Evolutionary conservation across 108 stramenopile genomes (phyloP), one percentile per base, ranked within the genome.

Genomic region (Pseudonitzschia multiseries): DNA sequence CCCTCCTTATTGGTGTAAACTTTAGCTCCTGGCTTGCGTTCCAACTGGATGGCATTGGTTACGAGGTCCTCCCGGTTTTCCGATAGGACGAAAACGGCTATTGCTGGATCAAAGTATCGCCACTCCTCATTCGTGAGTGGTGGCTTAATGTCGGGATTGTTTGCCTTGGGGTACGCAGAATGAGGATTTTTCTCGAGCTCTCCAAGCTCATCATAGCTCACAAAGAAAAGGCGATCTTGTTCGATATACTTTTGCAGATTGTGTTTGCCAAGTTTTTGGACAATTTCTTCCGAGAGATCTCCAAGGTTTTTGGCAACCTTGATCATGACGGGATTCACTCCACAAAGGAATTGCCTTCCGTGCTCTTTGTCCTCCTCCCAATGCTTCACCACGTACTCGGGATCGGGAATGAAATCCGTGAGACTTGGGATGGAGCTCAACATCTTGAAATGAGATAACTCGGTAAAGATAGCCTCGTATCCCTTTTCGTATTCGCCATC

Each of bases 311-410:
- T 69, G 50, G 50, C 68, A 5, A 69, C 68, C 68, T 69, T 2
- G 68, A 69, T 53, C 68, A 69, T 69, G 48, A 69, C 68, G 32
- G 68, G 68, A 53, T 69, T 69, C 24, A 57, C 56, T 26, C 68
- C 68, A 48, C 8, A 6, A 22, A 69, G 56, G 48, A 69, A 69
- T 29, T 69, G 68, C 26, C 68, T 48, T 22, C 44, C 68, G 32
- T 51, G 50, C 51, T 69, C 68, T 5, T 41, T 6, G 28, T 69
- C 68, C 65, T 51, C 8, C 32, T 69, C 48, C 68, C 68, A 69
- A 8, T 69, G 3, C 22, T 69, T 48, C 21, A 53, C 2, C 21
- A 33, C 68, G 8, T 69, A 8, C 3, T 41, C n/a, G 44, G 68
- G 63, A 4, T 27, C 31, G 31, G 63, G 63, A 2, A 36, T 5